These are phyloP conservation scores for Phytophthora pluvialis DNA, from an alignment of 352 stramenopile genomes.

Conservation along the genomic window DNA sequence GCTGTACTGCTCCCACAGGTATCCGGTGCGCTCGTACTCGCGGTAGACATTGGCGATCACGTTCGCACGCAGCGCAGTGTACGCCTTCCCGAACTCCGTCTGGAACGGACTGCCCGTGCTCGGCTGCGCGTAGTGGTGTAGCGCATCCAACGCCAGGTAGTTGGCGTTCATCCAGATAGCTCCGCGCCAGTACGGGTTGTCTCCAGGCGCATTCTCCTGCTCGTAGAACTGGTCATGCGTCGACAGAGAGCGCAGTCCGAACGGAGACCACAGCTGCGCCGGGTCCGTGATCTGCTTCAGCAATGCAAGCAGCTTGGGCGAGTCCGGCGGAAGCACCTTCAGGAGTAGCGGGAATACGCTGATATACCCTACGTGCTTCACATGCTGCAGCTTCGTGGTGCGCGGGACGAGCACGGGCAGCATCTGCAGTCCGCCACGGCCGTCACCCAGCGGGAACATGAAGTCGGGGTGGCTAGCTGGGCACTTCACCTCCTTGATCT, in stretches of 20 bases:
- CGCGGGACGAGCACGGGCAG: slow-evolving; percentile 73
- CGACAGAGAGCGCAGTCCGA: slow-evolving; percentile 89
- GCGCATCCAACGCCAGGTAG: slow-evolving; percentile 89
- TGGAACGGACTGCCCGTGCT: slow-evolving; percentile 53
- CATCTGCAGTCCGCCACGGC: slow-evolving; percentile 73
- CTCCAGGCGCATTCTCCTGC: slow-evolving; percentile 87
- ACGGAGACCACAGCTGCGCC: slow-evolving; percentile 77
- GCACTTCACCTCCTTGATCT: slow-evolving; percentile 49
- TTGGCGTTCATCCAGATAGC: slow-evolving; percentile 96
- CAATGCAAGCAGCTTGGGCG: slow-evolving; percentile 65
- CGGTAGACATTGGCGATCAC: slow-evolving; percentile 69
- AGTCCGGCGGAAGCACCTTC: slow-evolving; percentile 71
- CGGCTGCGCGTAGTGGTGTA: slow-evolving; percentile 76
- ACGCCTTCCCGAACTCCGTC: slow-evolving; percentile 45
- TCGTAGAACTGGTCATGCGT: slow-evolving; percentile 88
- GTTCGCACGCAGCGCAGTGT: slow-evolving; percentile 60
- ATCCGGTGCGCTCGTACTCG: slow-evolving; percentile 90
- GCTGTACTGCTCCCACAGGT: slow-evolving; percentile 95
- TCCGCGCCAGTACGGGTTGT: slow-evolving; percentile 94
- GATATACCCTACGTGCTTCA: slow-evolving; percentile 89
- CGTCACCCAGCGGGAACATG: slow-evolving; percentile 84
- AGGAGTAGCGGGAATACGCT: slow-evolving; percentile 88
- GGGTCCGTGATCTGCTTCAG: slow-evolving; percentile 67
- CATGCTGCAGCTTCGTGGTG: slow-evolving; percentile 69
- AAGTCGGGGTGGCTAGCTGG: slow-evolving; percentile 67